Percentiles rank a stretch among this genome's conserved stretches.
Evolutionary conservation across 1,284 basidiomycete genomes (phyloP).

Genomic region (Puccinia novopanici): DNA sequence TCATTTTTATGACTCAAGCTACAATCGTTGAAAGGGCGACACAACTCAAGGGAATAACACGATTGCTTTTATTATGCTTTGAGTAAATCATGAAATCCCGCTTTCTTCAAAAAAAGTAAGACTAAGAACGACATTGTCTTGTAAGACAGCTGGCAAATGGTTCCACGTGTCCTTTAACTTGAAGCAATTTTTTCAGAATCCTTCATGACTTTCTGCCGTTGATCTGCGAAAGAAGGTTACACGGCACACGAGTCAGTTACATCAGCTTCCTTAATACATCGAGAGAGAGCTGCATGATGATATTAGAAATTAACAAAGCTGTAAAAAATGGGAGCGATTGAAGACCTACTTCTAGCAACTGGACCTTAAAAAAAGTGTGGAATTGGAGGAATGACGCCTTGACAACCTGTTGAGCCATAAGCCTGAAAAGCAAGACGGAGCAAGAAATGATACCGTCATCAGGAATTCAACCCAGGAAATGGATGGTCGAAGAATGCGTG

Average conservation of each 20-base stretch:
- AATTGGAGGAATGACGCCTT: slow-evolving; percentile 77
- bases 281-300: neutral
- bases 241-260: no score
- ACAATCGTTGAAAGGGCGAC: no score
- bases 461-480: neutral
- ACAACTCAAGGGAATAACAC: no score
- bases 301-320: neutral
- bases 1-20: no score
- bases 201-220: neutral
- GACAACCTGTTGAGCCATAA: slow-evolving; percentile 73
- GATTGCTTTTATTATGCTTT: no score
- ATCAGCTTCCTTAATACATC: neutral
- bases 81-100: no score
- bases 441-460: neutral
- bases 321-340: neutral
- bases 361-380: slow-evolving; percentile 73
- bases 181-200: neutral
- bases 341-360: slow-evolving; percentile 38
- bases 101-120: no score
- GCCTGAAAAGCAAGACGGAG: slow-evolving; percentile 62
- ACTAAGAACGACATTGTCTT: no score
- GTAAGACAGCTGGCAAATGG: no score
- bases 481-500: slow-evolving; percentile 28
- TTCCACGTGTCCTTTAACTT: no score
- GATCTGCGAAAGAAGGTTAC: neutral